phyloP scores from a whole-genome alignment of 2,329 filamentous ascomycete genomes.

The Diplodia mutila region DNA sequence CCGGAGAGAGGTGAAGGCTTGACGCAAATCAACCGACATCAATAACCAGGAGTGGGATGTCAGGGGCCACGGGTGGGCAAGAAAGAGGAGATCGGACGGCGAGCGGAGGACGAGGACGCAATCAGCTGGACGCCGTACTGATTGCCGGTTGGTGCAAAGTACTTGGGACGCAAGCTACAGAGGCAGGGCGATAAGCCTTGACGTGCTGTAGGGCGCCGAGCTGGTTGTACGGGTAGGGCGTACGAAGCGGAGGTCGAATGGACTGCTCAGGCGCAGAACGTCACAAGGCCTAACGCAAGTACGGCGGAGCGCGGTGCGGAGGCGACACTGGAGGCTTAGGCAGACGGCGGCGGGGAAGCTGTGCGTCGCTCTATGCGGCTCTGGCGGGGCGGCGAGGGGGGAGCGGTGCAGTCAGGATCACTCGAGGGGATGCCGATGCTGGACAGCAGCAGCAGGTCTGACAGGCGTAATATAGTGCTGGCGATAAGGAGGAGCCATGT shows the following conservation, averaged over 20 bases:
- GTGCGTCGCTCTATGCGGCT: conserved; percentile 21
- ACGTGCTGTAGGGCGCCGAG: conserved; percentile 9
- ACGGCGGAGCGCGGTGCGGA: not conserved
- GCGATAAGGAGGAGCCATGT: not conserved
- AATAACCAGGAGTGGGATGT: conserved; percentile 37
- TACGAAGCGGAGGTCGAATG: conserved; percentile 1
- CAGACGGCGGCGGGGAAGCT: conserved; percentile 8
- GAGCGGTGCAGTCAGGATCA: not conserved
- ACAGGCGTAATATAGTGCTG: conserved; percentile 16
- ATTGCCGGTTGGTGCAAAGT: conserved; percentile 1
- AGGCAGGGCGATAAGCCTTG: conserved; percentile 9
- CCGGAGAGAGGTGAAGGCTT: conserved; percentile 57
- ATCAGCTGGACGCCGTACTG: conserved; percentile 13
- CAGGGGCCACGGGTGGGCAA: conserved; percentile 17
- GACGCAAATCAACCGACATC: conserved; percentile 64
- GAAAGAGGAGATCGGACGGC: not conserved
- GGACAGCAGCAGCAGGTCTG: not conserved
- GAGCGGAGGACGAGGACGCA: conserved; percentile 2
- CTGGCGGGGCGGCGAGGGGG: not conserved
- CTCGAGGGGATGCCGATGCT: conserved; percentile 6
- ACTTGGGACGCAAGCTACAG: conserved; percentile 10
- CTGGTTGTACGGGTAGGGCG: conserved; percentile 10
- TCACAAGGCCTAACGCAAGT: not conserved
- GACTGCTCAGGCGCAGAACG: not conserved
- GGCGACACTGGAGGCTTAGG: conserved; percentile 3